Evolutionary conservation across 2,329 filamentous ascomycete genomes (phyloP), one percentile per base, ranked within the genome.

Genomic region (Cladosporium cucumerinum): DNA sequence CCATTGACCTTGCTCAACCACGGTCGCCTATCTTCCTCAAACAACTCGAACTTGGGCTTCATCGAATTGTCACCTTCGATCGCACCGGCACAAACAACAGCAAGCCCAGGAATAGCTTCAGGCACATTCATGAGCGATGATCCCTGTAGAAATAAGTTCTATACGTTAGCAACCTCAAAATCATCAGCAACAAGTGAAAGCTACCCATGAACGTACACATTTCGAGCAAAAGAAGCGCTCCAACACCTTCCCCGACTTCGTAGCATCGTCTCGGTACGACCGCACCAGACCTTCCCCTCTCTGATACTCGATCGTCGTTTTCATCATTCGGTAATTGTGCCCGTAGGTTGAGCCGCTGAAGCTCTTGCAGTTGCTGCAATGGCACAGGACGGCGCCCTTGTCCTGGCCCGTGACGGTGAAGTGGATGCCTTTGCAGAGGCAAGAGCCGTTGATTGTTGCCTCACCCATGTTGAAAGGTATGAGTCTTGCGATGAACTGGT

Each of bases 351-450:
- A 71, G 11, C 72, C 72, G 28, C 46, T 63, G 26, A 68, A 63
- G 48, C 67, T 63, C n/a, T 68, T 67, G 60, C 72, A 73, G 36
- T 73, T 72, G 61, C 55, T 57, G 66, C 73, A 75, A 57, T 74
- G 72, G 65, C 72, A 74, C 2, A 74, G 67, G 3, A 74, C 72
- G 5, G 72, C 66, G 36, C 70, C 70, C 64, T 74, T 74, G 58
- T 72, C 72, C 36, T 67, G 62, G 36, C 73, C 73, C 2, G 66
- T 71, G 28, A 73, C 57, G 18, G 68, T 67, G 59, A 73, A 65
- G 25, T 61, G 48, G 11, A 75, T 65, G 12, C 66, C 59, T 48
- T 67, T 67, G 68, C 73, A 75, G 54, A 74, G 72, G 67, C 73
- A 75, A 12, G 66, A 66, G 36, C 65, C 63, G 43, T 60, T 36